These are phyloP conservation scores for Apiotrichum montevideense DNA, from an alignment of 1,284 basidiomycete genomes.

Conservation along the genomic window DNA sequence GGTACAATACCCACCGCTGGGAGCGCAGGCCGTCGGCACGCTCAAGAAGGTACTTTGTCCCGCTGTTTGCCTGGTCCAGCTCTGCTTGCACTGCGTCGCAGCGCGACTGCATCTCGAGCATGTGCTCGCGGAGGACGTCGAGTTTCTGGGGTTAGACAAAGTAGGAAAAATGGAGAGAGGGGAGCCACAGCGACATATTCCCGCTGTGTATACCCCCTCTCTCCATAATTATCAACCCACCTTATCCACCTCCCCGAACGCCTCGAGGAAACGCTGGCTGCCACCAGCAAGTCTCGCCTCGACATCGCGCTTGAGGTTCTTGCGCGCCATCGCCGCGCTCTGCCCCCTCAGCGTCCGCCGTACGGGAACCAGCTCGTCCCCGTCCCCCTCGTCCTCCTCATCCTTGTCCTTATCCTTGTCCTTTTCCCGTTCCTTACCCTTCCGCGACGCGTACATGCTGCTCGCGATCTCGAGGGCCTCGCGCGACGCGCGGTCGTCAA, in stretches of 20 bases:
- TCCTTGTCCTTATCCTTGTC: slow-evolving; percentile 33
- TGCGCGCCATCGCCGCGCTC: slow-evolving; percentile 59
- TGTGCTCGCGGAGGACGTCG: slow-evolving; percentile 64
- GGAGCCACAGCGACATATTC: too few relatives aligned
- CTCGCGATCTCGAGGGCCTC: slow-evolving; percentile 79
- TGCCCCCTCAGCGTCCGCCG: slow-evolving; percentile 35
- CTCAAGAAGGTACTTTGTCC: slow-evolving; percentile 77
- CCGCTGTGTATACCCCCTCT: too few relatives aligned
- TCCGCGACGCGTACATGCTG: slow-evolving; percentile 55
- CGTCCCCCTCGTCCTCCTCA: slow-evolving; percentile 30
- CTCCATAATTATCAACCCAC: slow-evolving; percentile 50
- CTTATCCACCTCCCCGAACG: slow-evolving; percentile 79
- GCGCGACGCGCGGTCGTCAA: slow-evolving; percentile 69
- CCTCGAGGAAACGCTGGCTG: slow-evolving; percentile 70
- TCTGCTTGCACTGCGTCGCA: slow-evolving; percentile 78
- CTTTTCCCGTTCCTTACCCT: slow-evolving; percentile 3
- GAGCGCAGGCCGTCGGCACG: slow-evolving; percentile 73
- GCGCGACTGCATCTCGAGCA: slow-evolving; percentile 67
- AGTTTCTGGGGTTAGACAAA: slow-evolving; percentile 57
- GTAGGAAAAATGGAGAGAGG: not conserved
- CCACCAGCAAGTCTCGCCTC: slow-evolving; percentile 72
- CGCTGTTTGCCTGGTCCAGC: slow-evolving; percentile 65
- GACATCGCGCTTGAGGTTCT: slow-evolving; percentile 73
- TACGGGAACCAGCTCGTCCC: slow-evolving; percentile 38
- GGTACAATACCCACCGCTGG: slow-evolving; percentile 57